A percentile compares a stretch with the other conserved stretches of the same genome.
These are phyloP conservation scores for Fomitopsis schrenkii DNA, from an alignment of 1,284 basidiomycete genomes.

Conservation along the genomic window DNA sequence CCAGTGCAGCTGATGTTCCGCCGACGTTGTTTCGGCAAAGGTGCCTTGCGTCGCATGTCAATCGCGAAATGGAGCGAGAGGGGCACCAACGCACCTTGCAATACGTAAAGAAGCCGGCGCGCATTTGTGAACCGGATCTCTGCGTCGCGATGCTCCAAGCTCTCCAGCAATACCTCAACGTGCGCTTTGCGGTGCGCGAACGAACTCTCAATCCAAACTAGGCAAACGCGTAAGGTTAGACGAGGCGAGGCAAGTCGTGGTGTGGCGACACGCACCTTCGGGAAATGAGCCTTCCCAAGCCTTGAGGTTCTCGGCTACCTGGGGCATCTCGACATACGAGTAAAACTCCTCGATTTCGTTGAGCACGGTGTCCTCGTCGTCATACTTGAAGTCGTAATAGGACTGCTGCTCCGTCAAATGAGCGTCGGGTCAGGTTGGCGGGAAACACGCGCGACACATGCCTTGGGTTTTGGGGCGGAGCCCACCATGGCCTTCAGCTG, in stretches of 20 bases:
- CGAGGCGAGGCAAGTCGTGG: constrained; percentile 10
- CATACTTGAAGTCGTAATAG: constrained; percentile 87
- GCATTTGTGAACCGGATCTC: constrained; percentile 84
- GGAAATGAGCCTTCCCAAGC: constrained; percentile 84
- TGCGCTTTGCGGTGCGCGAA: constrained; percentile 63
- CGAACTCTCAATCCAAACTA: constrained; percentile 78
- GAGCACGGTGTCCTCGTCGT: constrained; percentile 93
- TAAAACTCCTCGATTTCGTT: constrained; percentile 99
- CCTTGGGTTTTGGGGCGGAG: constrained; percentile 74
- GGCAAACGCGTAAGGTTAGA: constrained; percentile 5
- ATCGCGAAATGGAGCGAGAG: constrained; percentile 16
- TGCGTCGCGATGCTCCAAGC: constrained; percentile 81
- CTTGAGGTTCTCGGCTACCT: constrained; percentile 84
- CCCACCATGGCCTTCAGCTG: constrained; percentile 75
- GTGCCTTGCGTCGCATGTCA: constrained; percentile 54
- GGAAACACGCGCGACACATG: constrained; percentile 25
- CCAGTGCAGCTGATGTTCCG: constrained; percentile 94
- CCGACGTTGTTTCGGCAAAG: constrained; percentile 87
- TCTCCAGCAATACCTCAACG: constrained; percentile 78
- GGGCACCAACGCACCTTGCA: constrained; percentile 65
- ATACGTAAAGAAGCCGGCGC: constrained; percentile 82
- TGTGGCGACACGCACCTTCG: constrained; percentile 49
- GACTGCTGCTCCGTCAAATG: constrained; percentile 55
- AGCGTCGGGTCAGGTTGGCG: constrained; percentile 8
- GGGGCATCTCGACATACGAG: constrained; percentile 93